Percentiles rank a stretch among this genome's conserved stretches.
phyloP scores from a whole-genome alignment of 176 grass and related monocot genomes.

The Tillandsia fasciculata region DNA sequence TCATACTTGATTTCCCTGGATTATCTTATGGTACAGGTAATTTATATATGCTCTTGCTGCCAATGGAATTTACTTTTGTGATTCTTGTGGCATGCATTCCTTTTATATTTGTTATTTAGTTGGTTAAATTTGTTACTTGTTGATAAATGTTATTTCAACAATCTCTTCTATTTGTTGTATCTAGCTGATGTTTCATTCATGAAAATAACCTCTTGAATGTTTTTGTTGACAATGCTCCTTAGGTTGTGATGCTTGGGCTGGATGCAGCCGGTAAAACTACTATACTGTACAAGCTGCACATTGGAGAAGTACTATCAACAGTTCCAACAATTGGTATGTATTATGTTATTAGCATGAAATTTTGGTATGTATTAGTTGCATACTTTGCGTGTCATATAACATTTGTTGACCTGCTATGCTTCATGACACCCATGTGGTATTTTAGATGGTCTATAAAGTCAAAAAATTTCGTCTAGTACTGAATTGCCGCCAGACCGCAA shows the following conservation, averaged over 20 bases:
- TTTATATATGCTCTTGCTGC: no score
- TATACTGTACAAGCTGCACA: slow-evolving; percentile 93
- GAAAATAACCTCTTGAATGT: background rate
- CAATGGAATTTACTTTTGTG: background rate
- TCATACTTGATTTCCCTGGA: no score
- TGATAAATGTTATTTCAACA: no score
- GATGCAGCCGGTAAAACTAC: slow-evolving; percentile 97
- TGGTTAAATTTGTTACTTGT: background rate
- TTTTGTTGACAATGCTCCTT: background rate
- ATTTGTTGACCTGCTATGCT: no score
- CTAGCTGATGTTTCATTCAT: background rate
- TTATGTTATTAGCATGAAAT: background rate
- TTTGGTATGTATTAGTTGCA: background rate
- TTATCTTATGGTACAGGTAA: no score
- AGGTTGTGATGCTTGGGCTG: slow-evolving; percentile 97
- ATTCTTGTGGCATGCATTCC: background rate
- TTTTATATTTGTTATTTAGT: background rate
- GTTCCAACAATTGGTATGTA: slow-evolving; percentile 78
- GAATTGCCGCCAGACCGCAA: no score
- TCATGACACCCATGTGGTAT: no score
- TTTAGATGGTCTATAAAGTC: no score
- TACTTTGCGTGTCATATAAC: background rate
- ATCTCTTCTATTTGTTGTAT: background rate
- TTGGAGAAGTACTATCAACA: slow-evolving; percentile 89
- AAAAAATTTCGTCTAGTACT: no score